Evolutionary conservation across 2,329 filamentous ascomycete genomes (phyloP), one percentile per base, ranked within the genome.

Genomic region (Ophiosphaerella korrae): DNA sequence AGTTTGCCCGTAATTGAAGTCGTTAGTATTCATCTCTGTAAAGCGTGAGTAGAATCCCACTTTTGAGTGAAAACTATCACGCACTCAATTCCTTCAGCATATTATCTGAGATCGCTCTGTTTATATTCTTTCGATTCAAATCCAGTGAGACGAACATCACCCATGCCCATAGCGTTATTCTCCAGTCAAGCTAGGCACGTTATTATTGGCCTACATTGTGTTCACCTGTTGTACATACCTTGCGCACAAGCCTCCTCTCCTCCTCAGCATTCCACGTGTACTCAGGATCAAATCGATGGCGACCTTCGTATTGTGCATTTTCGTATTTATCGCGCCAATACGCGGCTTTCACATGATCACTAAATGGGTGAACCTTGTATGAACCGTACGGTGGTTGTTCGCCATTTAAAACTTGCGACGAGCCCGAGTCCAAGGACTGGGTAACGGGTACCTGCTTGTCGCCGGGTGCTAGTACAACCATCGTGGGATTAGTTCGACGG

Each of bases 111-210:
- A 74, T 68, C 3, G 72, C 72, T 18, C 71, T 66, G 43, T 77
- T 81, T 49, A 80, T 78, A 61, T 80, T 81, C 24, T 75, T 68
- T 5, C 79, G 71, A 45, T 80, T 75, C 29, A 81, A 62, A 50
- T 80, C 77, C 13, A 81, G 68, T 1, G 76, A 71, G 18, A 74
- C 74, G 55, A 81, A 81, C 78, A 80, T 80, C 42, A 80, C 59
- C 74, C 79, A 80, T 34, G 63, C 68, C 64, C 67, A 70, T 14
- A 63, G 24, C 7, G 60, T 64, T 24, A 71, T 64, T 6, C 61
- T 56, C 46, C 54, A 63, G 26, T 70, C 67, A 3, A 72, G 53
- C 64, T 69, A 6, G 3, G 14, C 7, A 3, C 32, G 50, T 54
- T 14, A 36, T 12, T 56, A 32, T n/a, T 5, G 35, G 11, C 33